Evolutionary conservation across 495 filamentous ascomycete species (phyloP).

Genomic region (Jackrogersella minutella): DNA sequence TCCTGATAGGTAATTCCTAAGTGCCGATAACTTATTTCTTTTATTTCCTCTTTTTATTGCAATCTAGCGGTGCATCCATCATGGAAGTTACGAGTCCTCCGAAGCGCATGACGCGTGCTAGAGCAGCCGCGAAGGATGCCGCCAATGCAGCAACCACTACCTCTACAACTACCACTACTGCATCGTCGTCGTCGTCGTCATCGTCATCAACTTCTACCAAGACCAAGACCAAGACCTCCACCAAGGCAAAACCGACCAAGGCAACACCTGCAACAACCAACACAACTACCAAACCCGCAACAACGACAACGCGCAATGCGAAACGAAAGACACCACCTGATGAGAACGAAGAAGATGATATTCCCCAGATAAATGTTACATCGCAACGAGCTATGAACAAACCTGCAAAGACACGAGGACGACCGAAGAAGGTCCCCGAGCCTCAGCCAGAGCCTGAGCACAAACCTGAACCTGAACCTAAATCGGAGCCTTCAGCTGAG

Average conservation of each 20-base stretch:
- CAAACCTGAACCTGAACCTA: slow-evolving; percentile 15
- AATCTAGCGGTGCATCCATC: slow-evolving; percentile 4
- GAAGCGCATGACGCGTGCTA: slow-evolving; percentile 67
- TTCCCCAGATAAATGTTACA: slow-evolving; percentile 30
- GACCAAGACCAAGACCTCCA: slow-evolving; percentile 41
- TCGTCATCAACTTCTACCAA: slow-evolving; percentile 53
- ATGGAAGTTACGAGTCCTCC: slow-evolving; percentile 59
- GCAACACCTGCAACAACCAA: slow-evolving; percentile 15
- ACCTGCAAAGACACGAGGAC: slow-evolving; percentile 50
- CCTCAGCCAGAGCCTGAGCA: not conserved
- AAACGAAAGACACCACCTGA: slow-evolving; percentile 60
- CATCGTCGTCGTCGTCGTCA: too few relatives aligned
- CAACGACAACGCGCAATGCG: slow-evolving; percentile 20
- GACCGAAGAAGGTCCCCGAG: slow-evolving; percentile 54
- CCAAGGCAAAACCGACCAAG: slow-evolving; percentile 42
- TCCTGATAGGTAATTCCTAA: slow-evolving; percentile 11
- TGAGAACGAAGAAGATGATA: slow-evolving; percentile 53
- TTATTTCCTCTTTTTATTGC: slow-evolving; percentile 14
- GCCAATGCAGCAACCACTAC: slow-evolving; percentile 42
- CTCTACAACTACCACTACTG: slow-evolving; percentile 52
- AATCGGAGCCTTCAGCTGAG: slow-evolving; percentile 32
- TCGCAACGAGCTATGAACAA: slow-evolving; percentile 38
- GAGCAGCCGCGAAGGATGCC: slow-evolving; percentile 59
- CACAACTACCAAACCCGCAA: slow-evolving; percentile 35
- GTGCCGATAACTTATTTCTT: too few relatives aligned